phyloP scores from a whole-genome alignment of 1,284 basidiomycete genomes.

The Cystobasidiaceae sp. region DNA sequence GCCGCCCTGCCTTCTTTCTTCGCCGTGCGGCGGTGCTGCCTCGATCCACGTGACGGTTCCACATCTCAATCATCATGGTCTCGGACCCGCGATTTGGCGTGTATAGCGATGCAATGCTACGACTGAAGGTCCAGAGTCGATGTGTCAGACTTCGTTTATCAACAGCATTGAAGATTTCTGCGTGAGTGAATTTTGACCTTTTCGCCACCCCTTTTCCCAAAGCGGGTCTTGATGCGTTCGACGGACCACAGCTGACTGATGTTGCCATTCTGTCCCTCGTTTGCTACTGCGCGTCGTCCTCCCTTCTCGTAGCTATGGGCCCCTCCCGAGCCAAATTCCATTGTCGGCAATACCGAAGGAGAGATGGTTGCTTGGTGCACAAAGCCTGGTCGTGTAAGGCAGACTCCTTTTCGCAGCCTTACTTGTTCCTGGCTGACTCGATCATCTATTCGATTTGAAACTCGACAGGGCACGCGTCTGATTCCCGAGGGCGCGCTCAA shows the following conservation, averaged over 20 bases:
- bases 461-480: conserved; percentile 38
- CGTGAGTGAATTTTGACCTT: not conserved
- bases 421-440: not conserved
- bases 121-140: conserved; percentile 57
- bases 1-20: no score
- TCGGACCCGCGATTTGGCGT: no score
- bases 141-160: conserved; percentile 57
- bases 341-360: conserved; percentile 35
- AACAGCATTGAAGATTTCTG: conserved; percentile 40
- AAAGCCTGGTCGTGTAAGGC: conserved; percentile 19
- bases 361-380: conserved; percentile 40
- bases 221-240: no score
- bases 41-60: no score
- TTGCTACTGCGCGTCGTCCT: not conserved
- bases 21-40: no score
- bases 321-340: conserved; percentile 31
- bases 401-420: not conserved
- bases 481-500: conserved; percentile 43
- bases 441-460: not conserved
- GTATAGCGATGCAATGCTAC: conserved; percentile 59
- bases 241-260: not conserved
- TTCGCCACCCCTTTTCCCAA: not conserved
- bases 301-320: conserved; percentile 24
- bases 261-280: not conserved
- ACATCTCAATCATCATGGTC: no score